phyloP scores from a whole-genome alignment of 106 monocot genomes.

The Xerophyta viscosa region DNA sequence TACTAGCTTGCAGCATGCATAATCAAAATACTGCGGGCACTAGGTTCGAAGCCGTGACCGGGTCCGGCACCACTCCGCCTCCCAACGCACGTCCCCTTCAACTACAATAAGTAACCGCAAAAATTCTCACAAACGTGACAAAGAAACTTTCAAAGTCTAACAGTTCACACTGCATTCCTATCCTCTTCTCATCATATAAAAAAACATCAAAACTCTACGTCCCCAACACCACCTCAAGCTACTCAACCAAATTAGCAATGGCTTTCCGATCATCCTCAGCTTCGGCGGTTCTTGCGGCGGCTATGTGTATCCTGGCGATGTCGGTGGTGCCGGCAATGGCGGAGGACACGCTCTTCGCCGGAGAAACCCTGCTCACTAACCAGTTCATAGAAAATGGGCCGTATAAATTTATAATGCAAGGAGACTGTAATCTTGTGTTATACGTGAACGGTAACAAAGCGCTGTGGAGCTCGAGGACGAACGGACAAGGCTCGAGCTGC shows the following conservation, averaged over 20 bases:
- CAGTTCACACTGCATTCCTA: too few species aligned
- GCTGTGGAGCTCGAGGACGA: constrained; percentile 15
- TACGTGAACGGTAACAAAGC: constrained; percentile 17
- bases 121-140: too few species aligned
- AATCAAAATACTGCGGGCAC: too few species aligned
- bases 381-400: constrained; percentile 17
- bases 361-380: background rate
- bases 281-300: background rate
- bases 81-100: too few species aligned
- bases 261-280: background rate
- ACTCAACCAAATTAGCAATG: background rate
- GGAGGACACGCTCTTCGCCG: constrained; percentile 7
- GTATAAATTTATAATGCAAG: constrained; percentile 20
- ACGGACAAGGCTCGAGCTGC: constrained; percentile 13
- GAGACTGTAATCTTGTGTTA: constrained; percentile 25
- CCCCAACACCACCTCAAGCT: too few species aligned
- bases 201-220: too few species aligned
- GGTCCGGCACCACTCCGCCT: too few species aligned
- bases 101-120: too few species aligned
- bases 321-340: background rate
- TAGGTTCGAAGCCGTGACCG: too few species aligned
- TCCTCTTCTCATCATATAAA: too few species aligned
- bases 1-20: too few species aligned
- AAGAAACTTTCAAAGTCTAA: too few species aligned
- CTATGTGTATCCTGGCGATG: background rate